Evolutionary conservation across 257 asterid genomes (phyloP).

Genomic region (Anisodus acutangulus): DNA sequence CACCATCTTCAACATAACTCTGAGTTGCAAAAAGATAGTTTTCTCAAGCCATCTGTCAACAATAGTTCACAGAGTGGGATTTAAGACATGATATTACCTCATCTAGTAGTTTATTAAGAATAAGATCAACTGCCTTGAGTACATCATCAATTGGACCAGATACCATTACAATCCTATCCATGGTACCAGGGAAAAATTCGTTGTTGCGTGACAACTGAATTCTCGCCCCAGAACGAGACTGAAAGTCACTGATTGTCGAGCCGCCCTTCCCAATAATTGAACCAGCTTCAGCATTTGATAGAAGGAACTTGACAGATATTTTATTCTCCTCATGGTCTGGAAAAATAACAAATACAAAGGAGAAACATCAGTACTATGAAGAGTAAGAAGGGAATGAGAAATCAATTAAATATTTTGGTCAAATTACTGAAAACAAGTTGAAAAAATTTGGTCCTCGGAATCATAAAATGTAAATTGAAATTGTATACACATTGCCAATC

Average conservation of each 20-base stretch:
- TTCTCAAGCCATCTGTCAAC: slow-evolving; percentile 17
- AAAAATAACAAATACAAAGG: slow-evolving; percentile 23
- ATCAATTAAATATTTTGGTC: not conserved
- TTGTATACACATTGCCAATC: not conserved
- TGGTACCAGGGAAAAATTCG: slow-evolving; percentile 50
- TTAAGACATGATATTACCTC: slow-evolving; percentile 59
- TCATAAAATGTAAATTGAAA: not conserved
- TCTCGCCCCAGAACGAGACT: slow-evolving; percentile 87
- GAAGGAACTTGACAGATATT: slow-evolving; percentile 82
- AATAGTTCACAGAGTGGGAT: slow-evolving; percentile 23
- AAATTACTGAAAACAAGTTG: slow-evolving; percentile 17
- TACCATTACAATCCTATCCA: slow-evolving; percentile 83
- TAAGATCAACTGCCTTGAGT: slow-evolving; percentile 79
- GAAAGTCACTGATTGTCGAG: slow-evolving; percentile 85
- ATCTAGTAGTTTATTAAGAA: slow-evolving; percentile 71
- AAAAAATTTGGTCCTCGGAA: not conserved
- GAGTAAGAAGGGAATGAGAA: not conserved
- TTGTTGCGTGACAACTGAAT: slow-evolving; percentile 90
- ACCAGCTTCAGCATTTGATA: slow-evolving; percentile 98
- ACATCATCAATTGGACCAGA: slow-evolving; percentile 75
- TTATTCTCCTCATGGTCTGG: slow-evolving; percentile 68
- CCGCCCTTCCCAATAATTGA: slow-evolving; percentile 98
- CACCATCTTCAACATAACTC: slow-evolving; percentile 84
- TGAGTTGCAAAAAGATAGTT: slow-evolving; percentile 37
- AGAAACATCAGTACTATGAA: slow-evolving; percentile 11